Conservation (phyloP, 768 basidiomycete species). For the Lenzites betulinus region DNA sequence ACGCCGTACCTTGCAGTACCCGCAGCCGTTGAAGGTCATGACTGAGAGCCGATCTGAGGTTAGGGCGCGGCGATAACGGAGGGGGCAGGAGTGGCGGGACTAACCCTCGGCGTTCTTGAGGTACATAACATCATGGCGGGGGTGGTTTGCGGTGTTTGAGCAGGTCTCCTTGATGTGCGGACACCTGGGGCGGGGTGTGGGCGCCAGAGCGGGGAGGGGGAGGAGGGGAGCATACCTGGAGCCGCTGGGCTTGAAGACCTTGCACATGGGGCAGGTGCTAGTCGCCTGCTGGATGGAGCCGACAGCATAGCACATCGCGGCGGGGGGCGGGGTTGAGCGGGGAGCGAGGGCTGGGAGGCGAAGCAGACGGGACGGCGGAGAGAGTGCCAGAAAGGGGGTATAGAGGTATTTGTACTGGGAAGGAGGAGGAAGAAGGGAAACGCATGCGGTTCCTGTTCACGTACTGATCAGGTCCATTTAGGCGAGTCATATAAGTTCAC, state of each 20-base stretch:
- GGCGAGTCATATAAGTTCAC: conserved; percentile 32
- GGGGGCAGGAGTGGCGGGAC: conserved; percentile 29
- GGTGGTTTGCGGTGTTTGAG: conserved; percentile 72
- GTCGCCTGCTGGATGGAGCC: conserved; percentile 70
- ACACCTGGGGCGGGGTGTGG: conserved; percentile 51
- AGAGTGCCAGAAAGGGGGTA: conserved; percentile 34
- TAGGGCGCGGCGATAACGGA: conserved; percentile 22
- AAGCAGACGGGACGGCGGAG: conserved; percentile 30
- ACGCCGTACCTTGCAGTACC: conserved; percentile 80
- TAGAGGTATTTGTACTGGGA: conserved; percentile 43
- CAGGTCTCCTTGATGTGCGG: conserved; percentile 77
- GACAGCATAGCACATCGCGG: conserved; percentile 71
- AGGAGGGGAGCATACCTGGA: conserved; percentile 46
- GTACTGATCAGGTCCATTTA: conserved; percentile 43
- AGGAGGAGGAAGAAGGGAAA: conserved; percentile 37
- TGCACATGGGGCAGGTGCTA: conserved; percentile 81
- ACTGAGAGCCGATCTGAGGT: conserved; percentile 44
- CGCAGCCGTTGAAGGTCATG: conserved; percentile 82
- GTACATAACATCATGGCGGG: conserved; percentile 74
- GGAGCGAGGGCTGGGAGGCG: conserved; percentile 25
- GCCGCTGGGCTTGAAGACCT: conserved; percentile 66
- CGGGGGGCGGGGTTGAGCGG: conserved; percentile 24
- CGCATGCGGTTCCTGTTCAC: conserved; percentile 42
- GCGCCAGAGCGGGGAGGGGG: conserved; percentile 24
- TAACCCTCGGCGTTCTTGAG: conserved; percentile 88